phyloP scores from a whole-genome alignment of 352 stramenopile genomes.

The Phytophthora vignae region DNA sequence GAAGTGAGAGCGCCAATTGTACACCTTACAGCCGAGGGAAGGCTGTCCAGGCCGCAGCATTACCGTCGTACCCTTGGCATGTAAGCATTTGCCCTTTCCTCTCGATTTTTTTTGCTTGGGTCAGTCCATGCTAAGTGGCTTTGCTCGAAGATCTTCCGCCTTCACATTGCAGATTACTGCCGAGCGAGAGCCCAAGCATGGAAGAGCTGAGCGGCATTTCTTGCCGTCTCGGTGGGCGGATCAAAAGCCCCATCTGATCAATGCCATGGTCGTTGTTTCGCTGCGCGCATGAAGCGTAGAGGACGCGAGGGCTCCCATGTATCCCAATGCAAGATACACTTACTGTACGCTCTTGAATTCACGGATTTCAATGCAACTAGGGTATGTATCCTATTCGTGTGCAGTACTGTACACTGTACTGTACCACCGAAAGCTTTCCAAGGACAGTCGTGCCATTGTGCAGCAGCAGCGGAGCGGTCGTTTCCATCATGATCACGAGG shows the following conservation, averaged over 20 bases:
- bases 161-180: conserved; percentile 28
- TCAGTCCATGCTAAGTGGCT: conserved; percentile 23
- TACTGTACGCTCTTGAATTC: background rate
- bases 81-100: background rate
- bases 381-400: too few species aligned
- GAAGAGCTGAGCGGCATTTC: conserved; percentile 12
- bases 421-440: background rate
- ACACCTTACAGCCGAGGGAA: background rate
- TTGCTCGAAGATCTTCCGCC: conserved; percentile 16
- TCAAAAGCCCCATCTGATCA: conserved; percentile 26
- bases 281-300: background rate
- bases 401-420: background rate
- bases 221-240: conserved; percentile 24
- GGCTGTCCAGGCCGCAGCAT: background rate
- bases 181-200: conserved; percentile 1
- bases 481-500: conserved; percentile 8
- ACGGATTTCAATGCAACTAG: too few species aligned
- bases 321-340: background rate
- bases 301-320: background rate
- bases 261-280: conserved; percentile 1
- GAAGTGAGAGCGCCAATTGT: too few species aligned
- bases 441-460: background rate
- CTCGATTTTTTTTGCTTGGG: conserved; percentile 13
- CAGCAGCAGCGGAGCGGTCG: background rate
- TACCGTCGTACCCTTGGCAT: background rate